Percentiles rank a stretch among this genome's conserved stretches.
Conservation (phyloP, 1,284 basidiomycete genomes). For the Thelephora terrestris region DNA sequence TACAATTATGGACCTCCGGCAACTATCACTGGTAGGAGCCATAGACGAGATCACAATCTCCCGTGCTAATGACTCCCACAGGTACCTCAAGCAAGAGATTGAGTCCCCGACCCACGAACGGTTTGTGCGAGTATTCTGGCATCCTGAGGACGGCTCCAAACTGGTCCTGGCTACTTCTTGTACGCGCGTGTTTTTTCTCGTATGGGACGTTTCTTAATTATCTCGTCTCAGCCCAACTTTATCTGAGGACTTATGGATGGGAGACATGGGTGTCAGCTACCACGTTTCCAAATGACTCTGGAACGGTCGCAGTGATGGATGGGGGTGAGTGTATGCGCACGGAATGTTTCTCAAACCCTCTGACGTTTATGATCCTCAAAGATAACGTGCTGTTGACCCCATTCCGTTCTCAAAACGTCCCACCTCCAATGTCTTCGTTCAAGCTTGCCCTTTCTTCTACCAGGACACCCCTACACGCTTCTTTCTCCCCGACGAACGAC, state of each 20-base stretch:
- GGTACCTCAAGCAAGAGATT: slow-evolving; percentile 90
- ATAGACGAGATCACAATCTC: neutral
- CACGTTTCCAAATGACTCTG: slow-evolving; percentile 68
- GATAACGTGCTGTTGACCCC: slow-evolving; percentile 80
- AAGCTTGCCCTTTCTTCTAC: slow-evolving; percentile 35
- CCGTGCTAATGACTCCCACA: slow-evolving; percentile 17
- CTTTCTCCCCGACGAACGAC: slow-evolving; percentile 52
- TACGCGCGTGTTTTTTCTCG: slow-evolving; percentile 27
- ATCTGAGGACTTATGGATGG: slow-evolving; percentile 66
- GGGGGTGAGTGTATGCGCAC: slow-evolving; percentile 48
- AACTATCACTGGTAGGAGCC: slow-evolving; percentile 85
- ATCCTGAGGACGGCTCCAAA: slow-evolving; percentile 70
- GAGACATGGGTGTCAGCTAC: slow-evolving; percentile 62
- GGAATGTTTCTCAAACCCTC: neutral
- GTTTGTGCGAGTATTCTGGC: slow-evolving; percentile 74
- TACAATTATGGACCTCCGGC: slow-evolving; percentile 91
- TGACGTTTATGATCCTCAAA: slow-evolving; percentile 19
- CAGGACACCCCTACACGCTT: slow-evolving; percentile 53
- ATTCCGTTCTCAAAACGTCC: slow-evolving; percentile 88
- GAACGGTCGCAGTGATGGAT: slow-evolving; percentile 86
- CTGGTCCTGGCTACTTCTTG: slow-evolving; percentile 63
- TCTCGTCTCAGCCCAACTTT: slow-evolving; percentile 32
- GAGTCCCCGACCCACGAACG: slow-evolving; percentile 34
- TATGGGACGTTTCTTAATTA: slow-evolving; percentile 2
- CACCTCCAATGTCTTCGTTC: slow-evolving; percentile 88